These are phyloP conservation scores for Blastobotrys apis DNA, from an alignment of 1,139 yeast species.

Conservation along the genomic window DNA sequence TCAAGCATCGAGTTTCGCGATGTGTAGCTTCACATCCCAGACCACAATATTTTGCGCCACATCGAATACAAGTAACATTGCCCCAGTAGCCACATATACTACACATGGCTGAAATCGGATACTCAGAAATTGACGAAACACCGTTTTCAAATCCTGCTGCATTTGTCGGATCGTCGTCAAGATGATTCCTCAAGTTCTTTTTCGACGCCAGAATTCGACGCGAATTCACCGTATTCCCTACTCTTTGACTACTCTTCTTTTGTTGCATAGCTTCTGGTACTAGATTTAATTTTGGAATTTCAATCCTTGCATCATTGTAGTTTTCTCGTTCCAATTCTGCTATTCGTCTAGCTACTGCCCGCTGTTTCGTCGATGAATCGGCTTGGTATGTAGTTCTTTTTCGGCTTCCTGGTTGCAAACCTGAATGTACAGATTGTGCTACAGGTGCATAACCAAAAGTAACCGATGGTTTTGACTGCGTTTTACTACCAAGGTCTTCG, in stretches of 20 bases:
- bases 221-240: slow-evolving; percentile 33
- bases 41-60: slow-evolving; percentile 40
- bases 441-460: slow-evolving; percentile 10
- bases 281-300: slow-evolving; percentile 36
- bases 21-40: slow-evolving; percentile 37
- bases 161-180: slow-evolving; percentile 40
- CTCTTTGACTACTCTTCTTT: slow-evolving; percentile 18
- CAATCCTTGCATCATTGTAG: slow-evolving; percentile 39
- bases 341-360: slow-evolving; percentile 33
- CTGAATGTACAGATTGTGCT: background rate
- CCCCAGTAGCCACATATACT: slow-evolving; percentile 44
- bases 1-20: slow-evolving; percentile 40
- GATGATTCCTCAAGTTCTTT: slow-evolving; percentile 38
- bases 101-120: slow-evolving; percentile 38
- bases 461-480: slow-evolving; percentile 10
- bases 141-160: slow-evolving; percentile 31
- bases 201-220: slow-evolving; percentile 39
- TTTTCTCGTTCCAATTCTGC: slow-evolving; percentile 42
- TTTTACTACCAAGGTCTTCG: slow-evolving; percentile 15
- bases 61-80: slow-evolving; percentile 33
- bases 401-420: slow-evolving; percentile 1
- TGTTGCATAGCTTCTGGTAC: slow-evolving; percentile 16
- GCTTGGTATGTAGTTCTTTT: slow-evolving; percentile 16
- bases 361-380: slow-evolving; percentile 29
- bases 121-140: slow-evolving; percentile 32